A percentile compares a stretch with the other conserved stretches of the same genome.
These are phyloP conservation scores for Fusarium sp. DNA, from an alignment of 2,329 filamentous ascomycete species.

Conservation along the genomic window DNA sequence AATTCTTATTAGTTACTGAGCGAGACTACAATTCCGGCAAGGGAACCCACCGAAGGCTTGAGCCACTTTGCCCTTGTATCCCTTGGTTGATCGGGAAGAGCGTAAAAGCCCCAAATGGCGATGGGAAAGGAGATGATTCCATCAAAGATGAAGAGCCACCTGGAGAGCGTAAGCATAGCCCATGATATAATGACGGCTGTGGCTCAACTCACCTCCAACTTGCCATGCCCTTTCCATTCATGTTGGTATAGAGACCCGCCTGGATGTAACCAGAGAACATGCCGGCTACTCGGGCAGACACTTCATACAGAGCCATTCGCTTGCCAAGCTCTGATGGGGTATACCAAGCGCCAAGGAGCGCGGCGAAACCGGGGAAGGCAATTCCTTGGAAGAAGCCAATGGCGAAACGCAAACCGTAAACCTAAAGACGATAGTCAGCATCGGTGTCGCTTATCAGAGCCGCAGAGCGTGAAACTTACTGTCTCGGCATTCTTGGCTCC, in stretches of 20 bases:
- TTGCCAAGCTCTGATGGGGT: slow-evolving; percentile 46
- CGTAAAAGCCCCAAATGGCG: slow-evolving; percentile 31
- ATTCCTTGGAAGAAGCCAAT: slow-evolving; percentile 47
- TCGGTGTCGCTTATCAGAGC: too few relatives aligned
- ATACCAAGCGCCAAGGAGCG: slow-evolving; percentile 49
- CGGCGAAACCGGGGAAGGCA: slow-evolving; percentile 42
- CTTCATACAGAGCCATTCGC: slow-evolving; percentile 44
- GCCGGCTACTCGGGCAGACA: slow-evolving; percentile 32
- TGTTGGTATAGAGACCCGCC: slow-evolving; percentile 50
- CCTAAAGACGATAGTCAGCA: not conserved
- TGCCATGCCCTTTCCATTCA: slow-evolving; percentile 44
- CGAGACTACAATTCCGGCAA: not conserved
- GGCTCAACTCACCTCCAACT: slow-evolving; percentile 14
- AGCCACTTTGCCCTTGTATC: slow-evolving; percentile 22
- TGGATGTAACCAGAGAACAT: slow-evolving; percentile 52
- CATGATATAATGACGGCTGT: rapidly evolving
- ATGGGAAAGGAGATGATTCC: slow-evolving; percentile 32
- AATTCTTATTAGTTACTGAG: not conserved
- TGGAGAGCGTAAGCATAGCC: slow-evolving; percentile 22
- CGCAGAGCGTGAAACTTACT: not conserved
- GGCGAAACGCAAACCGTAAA: slow-evolving; percentile 47
- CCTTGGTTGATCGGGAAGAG: slow-evolving; percentile 24
- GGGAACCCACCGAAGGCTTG: not conserved
- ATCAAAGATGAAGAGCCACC: slow-evolving; percentile 57
- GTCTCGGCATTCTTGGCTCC: slow-evolving; percentile 39